These are phyloP conservation scores for Fallopia convolvulus DNA, from an alignment of 148 eudicot species.

Conservation along the genomic window DNA sequence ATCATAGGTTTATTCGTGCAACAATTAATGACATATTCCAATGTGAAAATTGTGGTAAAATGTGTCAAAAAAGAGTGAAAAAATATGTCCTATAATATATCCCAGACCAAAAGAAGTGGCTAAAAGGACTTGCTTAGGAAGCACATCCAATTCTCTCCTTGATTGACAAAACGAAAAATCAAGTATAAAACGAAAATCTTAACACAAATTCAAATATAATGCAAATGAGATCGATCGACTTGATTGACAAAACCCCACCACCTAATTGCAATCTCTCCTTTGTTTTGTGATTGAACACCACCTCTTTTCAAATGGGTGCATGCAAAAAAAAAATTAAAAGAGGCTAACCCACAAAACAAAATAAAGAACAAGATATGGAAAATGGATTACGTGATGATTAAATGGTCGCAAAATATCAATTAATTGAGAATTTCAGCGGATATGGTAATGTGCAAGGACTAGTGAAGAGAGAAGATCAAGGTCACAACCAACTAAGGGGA, in stretches of 20 bases:
- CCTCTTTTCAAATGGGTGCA: not conserved
- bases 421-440: too few species aligned
- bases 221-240: not conserved
- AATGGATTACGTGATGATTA: not conserved
- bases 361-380: not conserved
- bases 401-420: too few species aligned
- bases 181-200: not conserved
- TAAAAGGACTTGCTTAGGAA: not conserved
- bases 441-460: too few species aligned
- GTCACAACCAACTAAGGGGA: too few species aligned
- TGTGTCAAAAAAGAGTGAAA: not conserved
- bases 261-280: slow-evolving; percentile 2
- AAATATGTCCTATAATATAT: not conserved
- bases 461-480: too few species aligned
- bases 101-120: not conserved
- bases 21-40: not conserved
- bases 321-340: not conserved
- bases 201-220: not conserved
- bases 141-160: not conserved
- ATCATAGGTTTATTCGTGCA: not conserved
- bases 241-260: slow-evolving; percentile 10
- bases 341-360: not conserved
- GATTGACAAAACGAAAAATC: not conserved
- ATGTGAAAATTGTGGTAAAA: slow-evolving; percentile 5
- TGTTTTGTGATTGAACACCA: slow-evolving; percentile 5